Evolutionary conservation across 768 basidiomycete genomes (phyloP).

Genomic region (Podaxis sp.): DNA sequence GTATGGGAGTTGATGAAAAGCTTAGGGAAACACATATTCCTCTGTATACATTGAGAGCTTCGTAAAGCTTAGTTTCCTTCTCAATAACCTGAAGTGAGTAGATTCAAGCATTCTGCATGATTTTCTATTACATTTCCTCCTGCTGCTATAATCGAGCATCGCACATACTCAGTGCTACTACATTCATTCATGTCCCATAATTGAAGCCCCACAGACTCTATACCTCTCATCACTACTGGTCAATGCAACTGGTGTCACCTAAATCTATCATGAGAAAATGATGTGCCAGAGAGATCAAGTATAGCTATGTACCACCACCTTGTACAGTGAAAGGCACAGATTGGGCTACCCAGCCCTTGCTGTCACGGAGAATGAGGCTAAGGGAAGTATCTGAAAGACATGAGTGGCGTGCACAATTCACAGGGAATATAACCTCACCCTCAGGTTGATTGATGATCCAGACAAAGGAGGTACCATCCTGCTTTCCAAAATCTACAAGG

Average conservation of each 20-base stretch:
- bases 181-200: too few species aligned
- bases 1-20: too few species aligned
- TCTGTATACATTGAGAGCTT: too few species aligned
- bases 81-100: too few species aligned
- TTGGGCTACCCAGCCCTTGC: not conserved
- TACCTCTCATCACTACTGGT: too few species aligned
- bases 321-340: not conserved
- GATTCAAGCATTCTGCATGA: too few species aligned
- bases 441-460: not conserved
- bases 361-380: not conserved
- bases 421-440: not conserved
- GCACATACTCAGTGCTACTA: too few species aligned
- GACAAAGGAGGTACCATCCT: not conserved
- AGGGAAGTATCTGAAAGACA: not conserved
- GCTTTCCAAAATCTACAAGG: not conserved
- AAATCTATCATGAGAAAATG: not conserved
- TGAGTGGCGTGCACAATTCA: not conserved
- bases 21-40: too few species aligned
- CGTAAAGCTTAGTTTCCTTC: too few species aligned
- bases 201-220: too few species aligned
- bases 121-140: too few species aligned
- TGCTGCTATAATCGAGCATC: too few species aligned
- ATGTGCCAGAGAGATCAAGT: not conserved
- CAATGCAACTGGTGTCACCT: not conserved
- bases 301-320: not conserved